Evolutionary conservation across 345 rosid genomes (phyloP), one percentile per base, ranked within the genome.

Genomic region (Rhizophora mangle): DNA sequence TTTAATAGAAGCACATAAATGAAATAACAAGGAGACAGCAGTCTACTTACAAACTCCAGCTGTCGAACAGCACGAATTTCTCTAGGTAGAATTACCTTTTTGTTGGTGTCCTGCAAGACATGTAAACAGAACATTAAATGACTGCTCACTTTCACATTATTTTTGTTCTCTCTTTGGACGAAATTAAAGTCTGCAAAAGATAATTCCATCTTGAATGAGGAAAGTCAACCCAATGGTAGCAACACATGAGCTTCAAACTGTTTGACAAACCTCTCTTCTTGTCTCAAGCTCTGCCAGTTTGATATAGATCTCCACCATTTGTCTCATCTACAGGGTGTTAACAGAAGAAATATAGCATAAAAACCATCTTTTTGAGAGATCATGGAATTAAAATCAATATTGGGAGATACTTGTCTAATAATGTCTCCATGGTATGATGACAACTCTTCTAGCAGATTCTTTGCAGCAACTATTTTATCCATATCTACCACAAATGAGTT

Each of bases 201-300:
- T 43, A 43, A 13, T 43, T 13, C 1, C 18, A 13, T 43, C 49
- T 13, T 43, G 49, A 65, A 26, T 29, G 27, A 5, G 16, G 18
- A 37, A 15, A 30, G 2, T 22, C 47, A 51, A 34, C 32, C 13
- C 21, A 39, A 9, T 34, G 58, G 18, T 60, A 43, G 21, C 24
- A 62, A 53, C 22, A 62, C 39, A 60, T 1, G 62, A 20, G 11
- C 37, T 31, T 26, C 21, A 54, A 57, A 72, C 46, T 68, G 66
- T 22, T 68, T 26, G 51, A 72, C 85, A 31, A 69, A 94, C 98
- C 98, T 94, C 97, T 88, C 89, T 94, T 81, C 84, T 87, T 62
- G 95, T 91, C 79, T 94, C 98, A 64, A 91, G 88, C 76, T 94
- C 97, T 55, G 98, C 98, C 74, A 94, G 95, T 80, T 88, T 94